phyloP scores from a whole-genome alignment of 495 filamentous ascomycete species.

The Schizothecium vesticola region DNA sequence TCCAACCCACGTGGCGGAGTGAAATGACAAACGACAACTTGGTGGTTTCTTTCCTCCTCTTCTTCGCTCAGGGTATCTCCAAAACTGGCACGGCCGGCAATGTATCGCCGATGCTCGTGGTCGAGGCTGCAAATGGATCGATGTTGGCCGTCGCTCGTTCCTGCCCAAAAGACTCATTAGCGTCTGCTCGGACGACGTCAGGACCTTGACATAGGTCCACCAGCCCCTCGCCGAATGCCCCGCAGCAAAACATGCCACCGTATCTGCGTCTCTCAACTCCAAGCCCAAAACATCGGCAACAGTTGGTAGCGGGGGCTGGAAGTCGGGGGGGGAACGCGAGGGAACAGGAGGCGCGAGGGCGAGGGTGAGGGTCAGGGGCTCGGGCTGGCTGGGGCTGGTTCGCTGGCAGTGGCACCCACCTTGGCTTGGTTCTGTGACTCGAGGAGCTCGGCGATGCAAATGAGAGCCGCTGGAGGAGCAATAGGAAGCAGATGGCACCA shows the following conservation, averaged over 20 bases:
- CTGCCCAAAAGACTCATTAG: constrained; percentile 25
- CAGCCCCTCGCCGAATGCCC: background rate
- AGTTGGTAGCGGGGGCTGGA: background rate
- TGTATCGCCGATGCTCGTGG: background rate
- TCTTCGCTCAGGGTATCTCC: background rate
- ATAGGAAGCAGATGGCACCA: background rate
- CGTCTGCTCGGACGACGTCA: background rate
- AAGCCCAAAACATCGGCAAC: background rate
- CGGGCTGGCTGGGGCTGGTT: constrained; percentile 8
- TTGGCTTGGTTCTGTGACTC: background rate
- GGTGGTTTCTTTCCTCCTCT: background rate
- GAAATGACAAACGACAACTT: background rate
- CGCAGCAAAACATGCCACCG: background rate
- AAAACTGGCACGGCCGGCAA: background rate
- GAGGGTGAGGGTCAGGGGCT: constrained; percentile 3
- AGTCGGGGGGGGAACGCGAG: background rate
- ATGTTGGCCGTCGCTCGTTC: constrained; percentile 5
- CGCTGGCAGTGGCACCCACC: constrained; percentile 21
- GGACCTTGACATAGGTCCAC: background rate
- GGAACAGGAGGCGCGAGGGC: background rate
- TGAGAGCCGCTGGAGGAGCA: background rate
- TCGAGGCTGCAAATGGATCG: background rate
- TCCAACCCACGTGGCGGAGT: background rate
- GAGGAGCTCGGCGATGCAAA: background rate
- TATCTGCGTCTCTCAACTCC: background rate